Evolutionary conservation across 2,329 filamentous ascomycete genomes (phyloP), one percentile per base, ranked within the genome.

Genomic region (Claviceps pusilla): DNA sequence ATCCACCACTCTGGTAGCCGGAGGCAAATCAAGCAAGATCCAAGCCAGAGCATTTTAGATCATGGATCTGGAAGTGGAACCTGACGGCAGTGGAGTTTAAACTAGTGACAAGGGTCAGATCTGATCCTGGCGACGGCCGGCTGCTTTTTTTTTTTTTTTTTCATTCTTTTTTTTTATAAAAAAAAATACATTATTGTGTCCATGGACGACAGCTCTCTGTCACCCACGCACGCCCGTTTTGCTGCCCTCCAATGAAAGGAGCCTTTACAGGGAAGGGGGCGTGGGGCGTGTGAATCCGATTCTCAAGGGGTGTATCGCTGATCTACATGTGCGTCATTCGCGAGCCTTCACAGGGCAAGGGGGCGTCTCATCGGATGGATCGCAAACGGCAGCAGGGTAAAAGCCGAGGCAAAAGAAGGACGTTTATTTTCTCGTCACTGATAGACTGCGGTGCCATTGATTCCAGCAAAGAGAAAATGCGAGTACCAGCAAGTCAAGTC

Each of bases 31-130:
- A 61, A 60, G 47, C 65, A 62, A 66, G 65, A 67, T 65, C 54
- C 66, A 58, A 65, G 64, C 65, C 62, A 59, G 24, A 50, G 50
- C 31, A 47, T 31, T 49, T 48, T 45, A 52, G 55, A 51, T 56
- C 65, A 67, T 62, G 66, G 67, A 69, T 66, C 64, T 68, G 51
- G 57, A 60, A 61, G 68, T 69, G 69, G 69, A 62, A 60, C 67
- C 66, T 56, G 59, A 59, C 59, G 60, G 58, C 62, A 59, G 60
- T 57, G 61, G 61, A 50, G 28, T 43, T 50, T 46, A 41, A 35
- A 31, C 49, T 41, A 54, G 31, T 43, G 48, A 45, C 43, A 48
- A 39, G 43, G 45, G 24, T 37, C 48, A 31, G 51, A 43, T 51
- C 49, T 43, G 49, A 39, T 51, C 33, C 48, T 52, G 55, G 58